phyloP scores from a whole-genome alignment of 1,139 yeast genomes.

The Komagataea norvegica region DNA sequence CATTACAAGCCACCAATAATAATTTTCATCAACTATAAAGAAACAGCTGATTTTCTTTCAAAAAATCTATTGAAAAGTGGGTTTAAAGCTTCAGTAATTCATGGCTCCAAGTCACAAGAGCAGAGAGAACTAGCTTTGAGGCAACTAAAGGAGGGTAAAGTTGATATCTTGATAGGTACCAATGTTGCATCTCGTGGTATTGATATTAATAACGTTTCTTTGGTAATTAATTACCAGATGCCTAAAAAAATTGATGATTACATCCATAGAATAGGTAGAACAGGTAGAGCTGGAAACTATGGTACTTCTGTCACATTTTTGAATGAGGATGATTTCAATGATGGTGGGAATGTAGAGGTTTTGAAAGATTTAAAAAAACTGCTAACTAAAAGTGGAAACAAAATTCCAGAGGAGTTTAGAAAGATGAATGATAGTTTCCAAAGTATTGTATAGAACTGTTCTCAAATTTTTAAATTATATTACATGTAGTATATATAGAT shows the following conservation, averaged over 20 bases:
- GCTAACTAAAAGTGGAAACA: conserved; percentile 19
- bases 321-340: conserved; percentile 38
- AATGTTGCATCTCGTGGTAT: conserved; percentile 97
- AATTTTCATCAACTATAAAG: conserved; percentile 74
- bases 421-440: conserved; percentile 9
- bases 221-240: conserved; percentile 87
- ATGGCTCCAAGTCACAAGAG: conserved; percentile 87
- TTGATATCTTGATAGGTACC: conserved; percentile 76
- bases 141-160: conserved; percentile 55
- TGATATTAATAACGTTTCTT: conserved; percentile 78
- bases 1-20: conserved; percentile 55
- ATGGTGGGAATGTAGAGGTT: conserved; percentile 35
- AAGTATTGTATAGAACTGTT: too few relatives aligned
- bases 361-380: conserved; percentile 22
- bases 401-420: conserved; percentile 21
- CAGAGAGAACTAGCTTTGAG: conserved; percentile 75
- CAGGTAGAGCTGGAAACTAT: conserved; percentile 86
- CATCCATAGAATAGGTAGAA: conserved; percentile 91
- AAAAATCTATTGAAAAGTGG: conserved; percentile 43
- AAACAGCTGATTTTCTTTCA: conserved; percentile 63
- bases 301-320: conserved; percentile 77
- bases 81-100: conserved; percentile 57
- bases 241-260: conserved; percentile 72
- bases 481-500: too few relatives aligned
- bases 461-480: too few relatives aligned